Conservation (phyloP, 257 asterid species). For the Primulina tabacum region DNA sequence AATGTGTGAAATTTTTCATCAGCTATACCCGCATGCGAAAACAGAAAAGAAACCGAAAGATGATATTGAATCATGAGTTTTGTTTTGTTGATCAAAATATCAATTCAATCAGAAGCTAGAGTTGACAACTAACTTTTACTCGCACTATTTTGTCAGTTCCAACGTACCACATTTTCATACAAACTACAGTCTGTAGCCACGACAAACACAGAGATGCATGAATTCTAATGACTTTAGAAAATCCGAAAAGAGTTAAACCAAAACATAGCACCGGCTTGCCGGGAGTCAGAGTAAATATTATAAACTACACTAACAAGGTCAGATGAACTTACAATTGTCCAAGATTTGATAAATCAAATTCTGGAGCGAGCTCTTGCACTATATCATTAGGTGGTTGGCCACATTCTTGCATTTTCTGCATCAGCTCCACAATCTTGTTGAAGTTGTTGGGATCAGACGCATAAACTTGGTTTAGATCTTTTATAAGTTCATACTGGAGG, state of each 20-base stretch:
- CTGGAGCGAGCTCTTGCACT: conserved; percentile 90
- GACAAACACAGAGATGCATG: background rate
- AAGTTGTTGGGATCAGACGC: conserved; percentile 78
- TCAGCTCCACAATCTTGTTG: conserved; percentile 92
- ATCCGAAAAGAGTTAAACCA: background rate
- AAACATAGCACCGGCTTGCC: background rate
- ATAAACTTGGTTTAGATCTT: conserved; percentile 62
- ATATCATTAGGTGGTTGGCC: conserved; percentile 97
- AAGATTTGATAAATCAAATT: conserved; percentile 64
- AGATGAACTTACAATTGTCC: conserved; percentile 72
- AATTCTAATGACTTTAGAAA: background rate
- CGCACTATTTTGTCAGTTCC: background rate
- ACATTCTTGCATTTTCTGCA: conserved; percentile 99
- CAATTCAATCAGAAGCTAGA: background rate
- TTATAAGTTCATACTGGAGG: conserved; percentile 62
- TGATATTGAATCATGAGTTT: background rate
- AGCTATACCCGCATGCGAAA: conserved; percentile 2
- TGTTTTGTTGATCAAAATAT: background rate
- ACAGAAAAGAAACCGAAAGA: background rate
- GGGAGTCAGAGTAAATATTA: background rate
- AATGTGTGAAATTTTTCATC: conserved; percentile 18
- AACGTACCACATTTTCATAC: background rate
- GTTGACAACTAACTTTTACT: background rate
- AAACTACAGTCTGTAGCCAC: conserved; percentile 1
- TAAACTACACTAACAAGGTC: background rate